These are phyloP conservation scores for Axilococcus clingmanii DNA, from an alignment of 139 green algal species.

Conservation along the genomic window DNA sequence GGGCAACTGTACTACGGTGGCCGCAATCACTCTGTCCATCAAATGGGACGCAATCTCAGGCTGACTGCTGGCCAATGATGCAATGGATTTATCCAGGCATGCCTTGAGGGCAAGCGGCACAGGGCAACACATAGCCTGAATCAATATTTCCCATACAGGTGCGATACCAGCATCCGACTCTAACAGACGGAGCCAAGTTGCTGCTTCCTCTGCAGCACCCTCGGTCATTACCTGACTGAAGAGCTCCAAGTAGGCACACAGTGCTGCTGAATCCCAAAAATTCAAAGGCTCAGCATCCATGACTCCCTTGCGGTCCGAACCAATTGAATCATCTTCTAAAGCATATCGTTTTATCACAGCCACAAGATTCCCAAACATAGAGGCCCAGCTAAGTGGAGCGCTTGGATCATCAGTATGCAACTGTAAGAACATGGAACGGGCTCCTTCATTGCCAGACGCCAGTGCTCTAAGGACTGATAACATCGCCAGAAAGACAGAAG, in stretches of 20 bases:
- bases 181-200: slow-evolving; percentile 26
- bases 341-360: slow-evolving; percentile 18
- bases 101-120: slow-evolving; percentile 51
- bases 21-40: slow-evolving; percentile 48
- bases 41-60: slow-evolving; percentile 31
- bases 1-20: slow-evolving; percentile 36
- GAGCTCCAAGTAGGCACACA: background rate
- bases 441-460: slow-evolving; percentile 36
- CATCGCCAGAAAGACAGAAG: slow-evolving; percentile 40
- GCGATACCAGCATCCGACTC: slow-evolving; percentile 26
- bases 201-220: slow-evolving; percentile 15
- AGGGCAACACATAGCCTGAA: slow-evolving; percentile 72
- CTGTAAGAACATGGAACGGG: slow-evolving; percentile 25
- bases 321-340: background rate
- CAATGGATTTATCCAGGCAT: slow-evolving; percentile 39
- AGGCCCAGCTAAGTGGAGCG: slow-evolving; percentile 45
- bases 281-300: slow-evolving; percentile 25
- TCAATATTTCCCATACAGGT: slow-evolving; percentile 59
- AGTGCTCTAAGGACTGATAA: slow-evolving; percentile 54
- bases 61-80: slow-evolving; percentile 29
- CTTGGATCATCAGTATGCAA: slow-evolving; percentile 25
- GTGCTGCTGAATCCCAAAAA: background rate
- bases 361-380: slow-evolving; percentile 49
- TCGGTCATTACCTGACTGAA: slow-evolving; percentile 27
- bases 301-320: slow-evolving; percentile 12